Base-by-base conservation (phyloP, 768 basidiomycete genomes). In the Suillus hirtellus region DNA sequence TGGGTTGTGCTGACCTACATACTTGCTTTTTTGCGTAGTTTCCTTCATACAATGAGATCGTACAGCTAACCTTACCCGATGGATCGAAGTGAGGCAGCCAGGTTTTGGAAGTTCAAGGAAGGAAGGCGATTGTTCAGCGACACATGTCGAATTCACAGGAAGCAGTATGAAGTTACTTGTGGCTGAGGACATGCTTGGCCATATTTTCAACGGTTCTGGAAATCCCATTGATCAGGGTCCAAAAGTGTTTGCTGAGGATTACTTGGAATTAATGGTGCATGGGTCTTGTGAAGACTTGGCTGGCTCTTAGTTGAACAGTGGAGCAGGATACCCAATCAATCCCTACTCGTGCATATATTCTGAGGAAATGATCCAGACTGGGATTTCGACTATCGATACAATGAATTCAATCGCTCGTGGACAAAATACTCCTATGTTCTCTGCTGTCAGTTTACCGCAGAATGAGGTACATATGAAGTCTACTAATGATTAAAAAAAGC, bases 281-380 rank as follows among this genome's bases (percentile, higher is more conserved):
- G 53, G 53, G 50, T 47, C 27, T 50, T 62, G 24, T 49, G 14
- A 24, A 49, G 47, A 56, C 63, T 31, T 58, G 38, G 34, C 49
- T 43, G 6, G 50, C 35, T 52, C 24, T 27, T 63, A 37, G 58
- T 65, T 71, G 64, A 62, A 24, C 14, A 24, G 67, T 66, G 67
- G 60, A 46, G 60, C 67, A 96, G 96, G 96, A 65, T 96, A 95
- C 6, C 97, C 97, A 50, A 99, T 99, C 80, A 99, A 96, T 76
- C 95, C 95, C 24, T 96, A 89, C 77, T 93, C 92, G 66, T 95
- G 97, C 75, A 99, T 98, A 81, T 99, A 99, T 81, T 97, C 97
- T 64, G 97, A 99, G 79, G 97, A 99, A 80, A 99, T 99, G 97
- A 99, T 99, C 67, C 97, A 99, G 78, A 99, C 97, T 40, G 97